phyloP scores from a whole-genome alignment of 163 green algal genomes.

The Prototheca stagnorum region DNA sequence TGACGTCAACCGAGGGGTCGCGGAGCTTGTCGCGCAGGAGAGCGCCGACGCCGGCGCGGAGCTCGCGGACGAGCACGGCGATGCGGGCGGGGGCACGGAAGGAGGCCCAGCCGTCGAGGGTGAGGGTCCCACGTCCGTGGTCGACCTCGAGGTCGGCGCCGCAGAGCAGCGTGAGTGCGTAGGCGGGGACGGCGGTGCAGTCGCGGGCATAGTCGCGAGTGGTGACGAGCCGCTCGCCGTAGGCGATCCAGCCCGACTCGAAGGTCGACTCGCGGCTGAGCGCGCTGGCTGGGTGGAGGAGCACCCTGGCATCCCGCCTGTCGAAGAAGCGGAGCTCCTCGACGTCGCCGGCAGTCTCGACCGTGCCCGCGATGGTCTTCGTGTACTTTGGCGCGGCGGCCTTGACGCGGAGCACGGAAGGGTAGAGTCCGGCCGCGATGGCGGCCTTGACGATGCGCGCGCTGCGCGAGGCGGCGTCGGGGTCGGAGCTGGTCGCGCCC shows the following conservation, averaged over 20 bases:
- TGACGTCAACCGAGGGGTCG: conserved; percentile 31
- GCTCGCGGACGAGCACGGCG: conserved; percentile 37
- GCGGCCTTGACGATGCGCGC: conserved; percentile 73
- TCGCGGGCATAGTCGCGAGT: conserved; percentile 46
- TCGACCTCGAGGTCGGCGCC: conserved; percentile 39
- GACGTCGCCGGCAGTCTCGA: conserved; percentile 45
- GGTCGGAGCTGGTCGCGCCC: too few relatives aligned
- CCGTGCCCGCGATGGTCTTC: conserved; percentile 46
- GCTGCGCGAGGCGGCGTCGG: conserved; percentile 19
- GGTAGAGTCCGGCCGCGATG: conserved; percentile 82
- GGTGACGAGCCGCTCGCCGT: conserved; percentile 64
- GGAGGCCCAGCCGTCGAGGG: conserved; percentile 60
- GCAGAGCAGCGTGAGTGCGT: conserved; percentile 79
- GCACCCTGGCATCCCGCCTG: conserved; percentile 49
- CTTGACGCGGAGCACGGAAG: conserved; percentile 71
- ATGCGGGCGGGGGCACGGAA: conserved; percentile 65
- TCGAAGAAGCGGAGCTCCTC: conserved; percentile 31
- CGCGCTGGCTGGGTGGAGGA: conserved; percentile 77
- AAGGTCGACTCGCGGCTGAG: conserved; percentile 68
- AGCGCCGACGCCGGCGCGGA: conserved; percentile 46
- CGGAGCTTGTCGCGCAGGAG: conserved; percentile 56
- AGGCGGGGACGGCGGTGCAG: conserved; percentile 57
- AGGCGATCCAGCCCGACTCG: conserved; percentile 72
- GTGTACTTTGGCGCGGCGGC: conserved; percentile 53
- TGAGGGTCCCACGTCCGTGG: conserved; percentile 37